Conservation (phyloP, 2,329 filamentous ascomycete species). For the Delphinella strobiligena region DNA sequence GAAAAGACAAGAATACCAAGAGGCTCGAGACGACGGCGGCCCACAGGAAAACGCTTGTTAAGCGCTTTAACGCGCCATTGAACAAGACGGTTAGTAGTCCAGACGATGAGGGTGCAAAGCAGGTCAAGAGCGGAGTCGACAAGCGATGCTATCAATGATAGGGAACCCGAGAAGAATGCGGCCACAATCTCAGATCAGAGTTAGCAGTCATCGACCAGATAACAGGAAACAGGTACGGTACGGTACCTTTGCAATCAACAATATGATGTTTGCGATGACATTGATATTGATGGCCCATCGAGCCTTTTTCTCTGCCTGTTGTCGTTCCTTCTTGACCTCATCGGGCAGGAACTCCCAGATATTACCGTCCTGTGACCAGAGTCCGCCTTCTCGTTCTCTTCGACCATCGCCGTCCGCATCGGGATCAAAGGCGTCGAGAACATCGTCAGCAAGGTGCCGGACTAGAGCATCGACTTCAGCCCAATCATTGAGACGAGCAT, state of each 20-base stretch:
- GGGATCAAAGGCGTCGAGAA: slow-evolving; percentile 49
- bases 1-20: slow-evolving; percentile 52
- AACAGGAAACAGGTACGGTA: not conserved
- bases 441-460: slow-evolving; percentile 43
- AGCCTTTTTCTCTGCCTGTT: slow-evolving; percentile 35
- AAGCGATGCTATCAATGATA: slow-evolving; percentile 49
- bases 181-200: slow-evolving; percentile 34
- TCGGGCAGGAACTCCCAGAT: slow-evolving; percentile 45
- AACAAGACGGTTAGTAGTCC: slow-evolving; percentile 47
- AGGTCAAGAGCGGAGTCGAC: slow-evolving; percentile 51
- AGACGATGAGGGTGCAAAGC: slow-evolving; percentile 49
- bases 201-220: not conserved
- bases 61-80: slow-evolving; percentile 42
- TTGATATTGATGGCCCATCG: slow-evolving; percentile 50
- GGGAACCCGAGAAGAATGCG: slow-evolving; percentile 43
- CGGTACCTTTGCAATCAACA: slow-evolving; percentile 40
- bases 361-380: slow-evolving; percentile 37
- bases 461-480: slow-evolving; percentile 47
- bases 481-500: slow-evolving; percentile 44
- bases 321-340: slow-evolving; percentile 38
- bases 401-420: slow-evolving; percentile 46
- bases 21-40: slow-evolving; percentile 45
- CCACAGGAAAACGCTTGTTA: slow-evolving; percentile 45
- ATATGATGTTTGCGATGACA: slow-evolving; percentile 46
- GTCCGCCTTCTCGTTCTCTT: slow-evolving; percentile 38